phyloP scores from a whole-genome alignment of 2,329 filamentous ascomycete species.

The Knufia fluminis region DNA sequence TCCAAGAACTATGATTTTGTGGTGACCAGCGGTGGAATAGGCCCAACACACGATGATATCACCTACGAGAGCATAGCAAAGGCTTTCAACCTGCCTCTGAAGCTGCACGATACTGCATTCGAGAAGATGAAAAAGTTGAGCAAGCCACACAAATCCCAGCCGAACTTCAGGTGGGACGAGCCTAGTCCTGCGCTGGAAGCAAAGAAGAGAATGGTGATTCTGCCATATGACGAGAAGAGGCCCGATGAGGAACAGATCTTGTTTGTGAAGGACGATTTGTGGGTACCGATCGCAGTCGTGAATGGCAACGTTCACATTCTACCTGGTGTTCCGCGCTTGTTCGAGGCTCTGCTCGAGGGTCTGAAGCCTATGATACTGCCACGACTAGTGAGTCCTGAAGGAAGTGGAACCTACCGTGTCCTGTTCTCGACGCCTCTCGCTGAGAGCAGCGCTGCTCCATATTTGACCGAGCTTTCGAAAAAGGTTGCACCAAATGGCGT shows the following conservation, averaged over 20 bases:
- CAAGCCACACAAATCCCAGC: constrained; percentile 61
- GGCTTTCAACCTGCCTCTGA: constrained; percentile 68
- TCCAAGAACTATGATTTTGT: constrained; percentile 86
- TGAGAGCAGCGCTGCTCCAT: constrained; percentile 77
- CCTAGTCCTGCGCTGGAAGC: constrained; percentile 70
- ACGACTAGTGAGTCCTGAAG: constrained; percentile 68
- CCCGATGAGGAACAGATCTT: constrained; percentile 62
- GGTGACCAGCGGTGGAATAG: constrained; percentile 90
- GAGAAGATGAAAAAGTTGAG: constrained; percentile 75
- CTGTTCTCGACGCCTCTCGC: constrained; percentile 78
- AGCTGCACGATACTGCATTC: constrained; percentile 67
- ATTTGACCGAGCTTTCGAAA: constrained; percentile 68
- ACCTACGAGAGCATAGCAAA: constrained; percentile 91
- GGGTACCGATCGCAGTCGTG: constrained; percentile 82
- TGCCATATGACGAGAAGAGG: constrained; percentile 64
- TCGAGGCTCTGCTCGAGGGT: constrained; percentile 67
- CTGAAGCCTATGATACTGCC: constrained; percentile 62
- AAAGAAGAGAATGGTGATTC: constrained; percentile 79
- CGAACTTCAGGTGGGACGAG: constrained; percentile 73
- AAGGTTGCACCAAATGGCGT: constrained; percentile 66
- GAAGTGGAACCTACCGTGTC: constrained; percentile 68
- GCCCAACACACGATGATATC: constrained; percentile 94
- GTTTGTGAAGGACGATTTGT: constrained; percentile 71
- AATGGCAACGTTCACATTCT: constrained; percentile 92
- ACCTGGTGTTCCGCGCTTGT: constrained; percentile 79